These are phyloP conservation scores for Rhizoclosmatium globosum DNA, from an alignment of 192 early-diverging fungal species.

Conservation along the genomic window DNA sequence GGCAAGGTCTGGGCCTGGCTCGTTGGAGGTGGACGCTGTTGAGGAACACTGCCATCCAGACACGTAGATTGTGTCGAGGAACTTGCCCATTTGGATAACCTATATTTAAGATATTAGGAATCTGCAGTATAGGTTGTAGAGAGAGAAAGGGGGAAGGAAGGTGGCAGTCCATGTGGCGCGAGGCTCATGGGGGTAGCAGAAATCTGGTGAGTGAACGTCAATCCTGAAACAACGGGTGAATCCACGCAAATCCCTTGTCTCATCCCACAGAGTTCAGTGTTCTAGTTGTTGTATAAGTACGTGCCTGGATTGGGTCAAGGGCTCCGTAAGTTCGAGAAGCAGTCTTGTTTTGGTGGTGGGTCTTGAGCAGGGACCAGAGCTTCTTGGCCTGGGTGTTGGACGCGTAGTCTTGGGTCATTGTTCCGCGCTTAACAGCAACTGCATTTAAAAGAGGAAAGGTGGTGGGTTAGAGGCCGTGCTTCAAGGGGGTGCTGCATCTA, in stretches of 20 bases:
- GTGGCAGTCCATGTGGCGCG: not conserved
- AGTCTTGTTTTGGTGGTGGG: slow-evolving; percentile 79
- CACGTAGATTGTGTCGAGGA: slow-evolving; percentile 96
- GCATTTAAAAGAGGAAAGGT: slow-evolving; percentile 15
- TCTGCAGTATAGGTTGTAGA: not conserved
- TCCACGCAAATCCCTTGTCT: too few relatives aligned
- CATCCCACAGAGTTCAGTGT: too few relatives aligned
- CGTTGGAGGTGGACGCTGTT: slow-evolving; percentile 92
- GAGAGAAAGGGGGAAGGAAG: not conserved
- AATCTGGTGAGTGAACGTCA: too few relatives aligned
- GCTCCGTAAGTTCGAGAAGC: slow-evolving; percentile 94
- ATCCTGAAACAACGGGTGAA: too few relatives aligned
- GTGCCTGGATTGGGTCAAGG: slow-evolving; percentile 81
- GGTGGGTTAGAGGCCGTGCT: slow-evolving; percentile 1
- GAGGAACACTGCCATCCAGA: slow-evolving; percentile 99
- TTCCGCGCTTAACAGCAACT: slow-evolving; percentile 91
- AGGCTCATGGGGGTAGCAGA: too few relatives aligned
- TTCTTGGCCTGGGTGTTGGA: slow-evolving; percentile 94
- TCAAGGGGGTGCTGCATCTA: not conserved
- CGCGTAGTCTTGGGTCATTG: slow-evolving; percentile 72
- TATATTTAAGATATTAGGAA: slow-evolving; percentile 48
- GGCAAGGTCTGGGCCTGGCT: slow-evolving; percentile 97
- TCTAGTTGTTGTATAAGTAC: too few relatives aligned
- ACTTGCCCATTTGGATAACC: slow-evolving; percentile 96
- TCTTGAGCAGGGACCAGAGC: slow-evolving; percentile 83